These are phyloP conservation scores for Lepidium sativum DNA, from an alignment of 345 rosid genomes.

Conservation along the genomic window DNA sequence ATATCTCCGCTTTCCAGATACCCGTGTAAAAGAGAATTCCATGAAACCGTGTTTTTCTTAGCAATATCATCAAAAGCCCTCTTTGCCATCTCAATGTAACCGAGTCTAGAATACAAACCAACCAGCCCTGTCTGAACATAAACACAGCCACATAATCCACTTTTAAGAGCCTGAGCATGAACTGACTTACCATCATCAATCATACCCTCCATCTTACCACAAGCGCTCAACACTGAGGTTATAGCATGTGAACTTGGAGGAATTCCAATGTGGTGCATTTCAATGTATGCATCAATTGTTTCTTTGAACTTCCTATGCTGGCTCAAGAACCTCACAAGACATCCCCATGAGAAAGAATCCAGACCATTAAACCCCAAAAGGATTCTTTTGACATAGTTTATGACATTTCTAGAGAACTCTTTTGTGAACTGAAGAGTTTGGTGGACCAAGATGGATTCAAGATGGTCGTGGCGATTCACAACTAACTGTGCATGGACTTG, in stretches of 20 bases:
- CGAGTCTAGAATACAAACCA: slow-evolving; percentile 51
- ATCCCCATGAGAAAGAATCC: slow-evolving; percentile 59
- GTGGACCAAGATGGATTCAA: slow-evolving; percentile 39
- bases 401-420: slow-evolving; percentile 33
- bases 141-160: slow-evolving; percentile 48
- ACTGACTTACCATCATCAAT: slow-evolving; percentile 33
- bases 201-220: slow-evolving; percentile 36
- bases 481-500: slow-evolving; percentile 46
- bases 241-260: slow-evolving; percentile 47
- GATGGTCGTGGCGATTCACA: slow-evolving; percentile 28
- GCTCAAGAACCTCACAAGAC: slow-evolving; percentile 45
- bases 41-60: slow-evolving; percentile 49
- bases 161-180: slow-evolving; percentile 49
- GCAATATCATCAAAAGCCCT: slow-evolving; percentile 45
- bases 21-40: slow-evolving; percentile 65
- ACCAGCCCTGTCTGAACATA: slow-evolving; percentile 65
- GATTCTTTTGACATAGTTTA: slow-evolving; percentile 35
- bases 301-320: slow-evolving; percentile 49
- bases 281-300: slow-evolving; percentile 34
- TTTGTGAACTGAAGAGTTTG: slow-evolving; percentile 32
- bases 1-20: slow-evolving; percentile 39
- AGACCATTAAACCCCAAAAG: slow-evolving; percentile 21
- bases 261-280: slow-evolving; percentile 42
- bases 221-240: slow-evolving; percentile 54
- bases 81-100: slow-evolving; percentile 39